phyloP scores from a whole-genome alignment of 2,329 filamentous ascomycete genomes.

The Colletotrichum australisinense region DNA sequence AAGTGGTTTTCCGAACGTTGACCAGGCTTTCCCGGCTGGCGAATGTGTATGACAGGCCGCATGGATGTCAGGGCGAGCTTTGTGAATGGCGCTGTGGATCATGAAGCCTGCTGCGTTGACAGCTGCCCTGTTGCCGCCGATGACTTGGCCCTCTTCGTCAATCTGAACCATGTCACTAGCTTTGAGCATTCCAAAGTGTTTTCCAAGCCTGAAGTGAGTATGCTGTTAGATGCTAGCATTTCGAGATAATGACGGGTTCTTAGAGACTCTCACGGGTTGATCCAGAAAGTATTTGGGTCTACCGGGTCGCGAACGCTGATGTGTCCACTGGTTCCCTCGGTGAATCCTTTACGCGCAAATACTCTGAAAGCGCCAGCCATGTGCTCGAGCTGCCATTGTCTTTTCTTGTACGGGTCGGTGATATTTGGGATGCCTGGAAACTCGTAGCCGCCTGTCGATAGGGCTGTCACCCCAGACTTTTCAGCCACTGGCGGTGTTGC shows the following conservation, averaged over 20 bases:
- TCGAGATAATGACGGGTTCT: not conserved
- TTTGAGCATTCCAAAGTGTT: slow-evolving; percentile 71
- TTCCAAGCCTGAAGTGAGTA: slow-evolving; percentile 52
- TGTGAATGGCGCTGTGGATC: slow-evolving; percentile 71
- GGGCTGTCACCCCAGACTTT: not conserved
- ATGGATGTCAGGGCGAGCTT: slow-evolving; percentile 67
- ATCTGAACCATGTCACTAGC: slow-evolving; percentile 72
- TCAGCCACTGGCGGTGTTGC: no score
- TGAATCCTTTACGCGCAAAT: slow-evolving; percentile 61
- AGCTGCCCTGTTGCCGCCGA: slow-evolving; percentile 66
- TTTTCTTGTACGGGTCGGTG: slow-evolving; percentile 49
- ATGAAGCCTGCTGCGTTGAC: slow-evolving; percentile 73
- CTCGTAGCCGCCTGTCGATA: slow-evolving; percentile 42
- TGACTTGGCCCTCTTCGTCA: slow-evolving; percentile 67
- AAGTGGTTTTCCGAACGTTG: slow-evolving; percentile 64
- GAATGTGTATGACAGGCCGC: slow-evolving; percentile 73
- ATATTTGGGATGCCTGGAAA: slow-evolving; percentile 68
- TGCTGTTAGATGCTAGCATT: no score
- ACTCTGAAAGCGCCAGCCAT: slow-evolving; percentile 59
- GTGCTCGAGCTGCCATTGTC: slow-evolving; percentile 51
- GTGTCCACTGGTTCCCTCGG: slow-evolving; percentile 73
- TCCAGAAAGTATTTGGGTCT: slow-evolving; percentile 70
- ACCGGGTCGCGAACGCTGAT: slow-evolving; percentile 74
- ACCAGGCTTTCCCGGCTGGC: slow-evolving; percentile 70
- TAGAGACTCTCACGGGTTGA: slow-evolving; percentile 59